Evolutionary conservation across 495 filamentous ascomycete genomes (phyloP), one percentile per base, ranked within the genome.

Genomic region (Aspergillus incahuasiensis): DNA sequence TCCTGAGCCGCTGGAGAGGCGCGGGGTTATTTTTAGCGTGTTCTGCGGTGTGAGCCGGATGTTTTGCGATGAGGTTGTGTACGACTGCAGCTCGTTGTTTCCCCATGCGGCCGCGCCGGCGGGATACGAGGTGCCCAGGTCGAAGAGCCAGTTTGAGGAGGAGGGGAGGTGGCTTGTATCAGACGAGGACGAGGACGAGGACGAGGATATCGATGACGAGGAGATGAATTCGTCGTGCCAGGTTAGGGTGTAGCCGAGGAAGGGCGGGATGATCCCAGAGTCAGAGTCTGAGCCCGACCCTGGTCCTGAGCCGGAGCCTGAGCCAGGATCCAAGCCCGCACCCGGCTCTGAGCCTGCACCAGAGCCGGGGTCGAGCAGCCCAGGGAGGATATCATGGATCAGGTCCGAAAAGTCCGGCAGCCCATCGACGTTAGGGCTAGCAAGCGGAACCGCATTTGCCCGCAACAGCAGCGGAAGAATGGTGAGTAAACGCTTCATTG

Each of bases 191-290:
- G 42, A 46, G 8, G 43, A 18, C 6, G 52, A 5, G 2, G 45
- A 21, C 11, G 6, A 3, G 3, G 48, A 18, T 5, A 2, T 30
- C 1, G 42, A 46, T 3, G 43, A 18, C 6, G 52, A 5, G 2
- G 45, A 22, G 32, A 34, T 28, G 43, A 55, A 55, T 32, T 55
- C 53, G 32, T 55, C 53, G 32, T 55, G 53, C 43, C 43, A 55
- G 34, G 53, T 55, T 18, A 55, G 34, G 32, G 43, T 39, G 44
- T 55, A 55, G 20, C 53, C 53, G 18, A 16, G 21, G 15, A 21
- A 20, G 30, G 25, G 35, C 1, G 34, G 48, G 21, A 21, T 0
- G 43, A 41, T 48, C 7, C 13, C 16, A 7, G 28, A 32, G 20
- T 24, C 44, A 0, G 38, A 34, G 2, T 41, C 19, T 0, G 32